Evolutionary conservation across 768 basidiomycete species (phyloP), one percentile per base, ranked within the genome.

Genomic region (Phylloporus arenicola): DNA sequence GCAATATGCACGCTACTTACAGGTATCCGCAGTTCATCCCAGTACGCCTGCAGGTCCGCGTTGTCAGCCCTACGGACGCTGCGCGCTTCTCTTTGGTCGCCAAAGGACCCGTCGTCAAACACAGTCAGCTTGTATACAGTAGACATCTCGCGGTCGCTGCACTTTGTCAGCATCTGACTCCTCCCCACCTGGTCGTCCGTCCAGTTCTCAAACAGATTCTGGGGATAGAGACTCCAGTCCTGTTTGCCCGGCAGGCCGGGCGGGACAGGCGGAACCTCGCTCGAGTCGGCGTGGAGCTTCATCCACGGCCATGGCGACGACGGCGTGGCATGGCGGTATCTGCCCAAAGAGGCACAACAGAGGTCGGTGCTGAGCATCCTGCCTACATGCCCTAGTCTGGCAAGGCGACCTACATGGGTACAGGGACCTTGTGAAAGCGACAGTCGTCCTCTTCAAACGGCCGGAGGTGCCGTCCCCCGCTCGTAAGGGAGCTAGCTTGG

Each of bases 171-270:
- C 55, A 76, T 72, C 46, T 62, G 59, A 46, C 72, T 70, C 48
- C 63, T 63, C 31, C 45, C 16, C 34, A 75, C 68, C 50, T 81
- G 79, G 6, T 60, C 62, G 6, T 47, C 57, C 0, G 76, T 79
- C 81, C 82, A 82, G 55, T 81, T 83, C 9, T 70, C 69, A 56
- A 77, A 82, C 1, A 74, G 59, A 3, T 68, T 70, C 54, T 78
- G 75, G 0, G 81, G 79, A 55, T 81, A 82, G 45, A 55, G 54
- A 6, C 49, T n/a, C 73, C 75, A 75, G 25, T 37, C 27, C 10
- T 31, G 17, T 14, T 33, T 14, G 6, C 29, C 38, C 5, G 19
- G 12, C 4, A 29, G 22, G 13, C 27, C 44, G 3, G 17, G 25
- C 34, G 40, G 30, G 20, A 29, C 5, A 1, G 31, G 24, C 11